Percentiles rank a stretch among this genome's conserved stretches.
These are phyloP conservation scores for Zalaria sp. DNA, from an alignment of 2,329 filamentous ascomycete genomes.

Conservation along the genomic window DNA sequence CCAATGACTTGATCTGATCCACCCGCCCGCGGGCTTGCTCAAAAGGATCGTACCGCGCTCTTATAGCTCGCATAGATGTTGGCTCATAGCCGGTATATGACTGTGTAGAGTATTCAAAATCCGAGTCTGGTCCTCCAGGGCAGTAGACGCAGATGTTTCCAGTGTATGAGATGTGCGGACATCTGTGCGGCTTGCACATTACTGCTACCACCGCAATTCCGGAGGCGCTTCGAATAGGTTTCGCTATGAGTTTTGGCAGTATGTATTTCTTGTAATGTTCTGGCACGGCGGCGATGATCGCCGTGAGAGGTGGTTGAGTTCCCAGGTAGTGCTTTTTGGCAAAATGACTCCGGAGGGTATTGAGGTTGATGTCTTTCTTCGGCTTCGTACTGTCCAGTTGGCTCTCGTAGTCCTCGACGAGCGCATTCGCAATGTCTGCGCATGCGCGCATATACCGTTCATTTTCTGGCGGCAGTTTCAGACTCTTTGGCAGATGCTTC, in stretches of 20 bases:
- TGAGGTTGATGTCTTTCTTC: slow-evolving; percentile 83
- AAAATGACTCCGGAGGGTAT: slow-evolving; percentile 70
- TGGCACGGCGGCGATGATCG: slow-evolving; percentile 96
- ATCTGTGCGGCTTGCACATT: slow-evolving; percentile 98
- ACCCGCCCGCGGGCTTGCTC: slow-evolving; percentile 92
- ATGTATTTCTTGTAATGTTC: slow-evolving; percentile 99
- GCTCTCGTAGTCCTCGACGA: slow-evolving; percentile 89
- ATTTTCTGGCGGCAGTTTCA: slow-evolving; percentile 76
- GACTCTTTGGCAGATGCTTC: slow-evolving; percentile 48
- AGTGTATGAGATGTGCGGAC: slow-evolving; percentile 94
- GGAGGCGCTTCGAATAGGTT: slow-evolving; percentile 89
- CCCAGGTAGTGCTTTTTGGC: slow-evolving; percentile 85
- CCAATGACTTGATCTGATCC: slow-evolving; percentile 89
- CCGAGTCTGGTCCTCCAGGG: slow-evolving; percentile 90
- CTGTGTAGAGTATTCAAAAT: slow-evolving; percentile 98
- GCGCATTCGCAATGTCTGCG: slow-evolving; percentile 82
- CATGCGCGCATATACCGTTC: slow-evolving; percentile 90
- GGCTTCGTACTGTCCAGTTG: slow-evolving; percentile 58
- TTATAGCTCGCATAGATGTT: slow-evolving; percentile 95
- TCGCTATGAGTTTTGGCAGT: slow-evolving; percentile 86
- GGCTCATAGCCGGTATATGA: slow-evolving; percentile 98
- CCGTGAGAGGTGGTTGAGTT: slow-evolving; percentile 80
- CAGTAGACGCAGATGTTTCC: slow-evolving; percentile 99
- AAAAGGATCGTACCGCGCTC: slow-evolving; percentile 92
- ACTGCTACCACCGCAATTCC: slow-evolving; percentile 97